These are phyloP conservation scores for Aspergillus sp. DNA, from an alignment of 2,329 filamentous ascomycete species.

Conservation along the genomic window DNA sequence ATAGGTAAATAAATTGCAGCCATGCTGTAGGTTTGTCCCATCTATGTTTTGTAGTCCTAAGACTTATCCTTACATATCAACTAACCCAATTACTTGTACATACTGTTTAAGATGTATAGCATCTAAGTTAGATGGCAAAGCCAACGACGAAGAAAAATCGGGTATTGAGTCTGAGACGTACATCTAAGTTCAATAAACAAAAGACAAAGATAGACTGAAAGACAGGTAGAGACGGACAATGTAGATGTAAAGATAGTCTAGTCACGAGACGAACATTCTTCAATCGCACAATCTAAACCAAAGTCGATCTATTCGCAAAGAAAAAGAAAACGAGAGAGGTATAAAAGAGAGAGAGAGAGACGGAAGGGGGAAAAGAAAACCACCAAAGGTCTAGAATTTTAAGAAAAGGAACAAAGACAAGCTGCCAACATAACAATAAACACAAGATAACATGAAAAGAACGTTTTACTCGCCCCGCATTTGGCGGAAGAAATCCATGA, in stretches of 20 bases:
- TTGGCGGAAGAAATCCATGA: conserved; percentile 80
- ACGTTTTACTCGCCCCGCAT: conserved; percentile 46
- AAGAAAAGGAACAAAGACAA: background rate
- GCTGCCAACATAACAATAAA: too few relatives aligned
- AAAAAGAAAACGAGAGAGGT: background rate
- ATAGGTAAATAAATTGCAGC: too few relatives aligned
- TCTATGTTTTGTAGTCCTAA: too few relatives aligned
- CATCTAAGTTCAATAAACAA: background rate
- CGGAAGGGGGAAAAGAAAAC: background rate
- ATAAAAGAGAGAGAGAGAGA: background rate
- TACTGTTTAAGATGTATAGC: too few relatives aligned
- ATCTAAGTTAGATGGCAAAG: too few relatives aligned
- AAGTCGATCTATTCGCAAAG: conserved; percentile 5
- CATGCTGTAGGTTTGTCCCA: too few relatives aligned
- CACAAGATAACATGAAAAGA: background rate
- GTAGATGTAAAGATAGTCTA: background rate
- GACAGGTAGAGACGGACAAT: background rate
- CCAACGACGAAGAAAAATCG: background rate
- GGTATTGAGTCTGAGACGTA: background rate
- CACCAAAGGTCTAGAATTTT: background rate
- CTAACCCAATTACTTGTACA: too few relatives aligned
- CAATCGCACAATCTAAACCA: conserved; percentile 7
- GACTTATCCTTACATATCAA: too few relatives aligned
- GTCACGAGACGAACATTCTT: background rate
- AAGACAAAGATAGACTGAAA: background rate